Evolutionary conservation across 2,329 filamentous ascomycete species (phyloP), one percentile per base, ranked within the genome.

Genomic region (Fusarium sp.): DNA sequence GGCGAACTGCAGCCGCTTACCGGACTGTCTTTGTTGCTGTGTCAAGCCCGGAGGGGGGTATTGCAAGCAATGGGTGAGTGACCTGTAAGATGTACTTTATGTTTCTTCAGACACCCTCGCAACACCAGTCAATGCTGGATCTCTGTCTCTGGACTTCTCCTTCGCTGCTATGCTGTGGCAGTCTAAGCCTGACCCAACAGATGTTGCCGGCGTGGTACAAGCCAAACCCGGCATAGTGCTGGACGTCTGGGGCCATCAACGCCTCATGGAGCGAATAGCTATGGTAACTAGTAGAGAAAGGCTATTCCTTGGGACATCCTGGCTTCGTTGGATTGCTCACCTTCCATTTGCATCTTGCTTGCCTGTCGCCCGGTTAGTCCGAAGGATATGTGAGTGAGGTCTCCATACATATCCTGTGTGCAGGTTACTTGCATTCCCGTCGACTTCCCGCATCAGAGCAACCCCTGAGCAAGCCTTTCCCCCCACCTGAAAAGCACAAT

Each of bases 151-250:
- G 27, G 41, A 12, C 64, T 30, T 52, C 63, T 39, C 36, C 8
- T 39, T 39, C 44, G 41, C 18, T 53, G 6, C 52, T 23, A 67
- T 67, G 58, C 28, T 36, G 64, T 67, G 64, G 41, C 63, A 59
- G 52, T 51, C 39, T 23, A 34, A 59, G 47, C 31, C 37, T 43
- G 31, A 52, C 18, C 36, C 40, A 11, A 67, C 36, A 40, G 28
- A 46, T 44, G 48, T 68, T 48, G 64, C 46, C 59, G 59, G 58
- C 41, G 58, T 67, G 41, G 48, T 59, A 68, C 64, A 58, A 62
- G 15, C 6, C 34, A 50, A 31, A 66, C n/a, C 36, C 39, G 18
- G 41, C 18, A 55, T 34, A 18, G 34, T 15, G 46, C 36, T 57
- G 40, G 40, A 53, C 63, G 58, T 67, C 40, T 40, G 41, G 23